Percentiles rank a stretch among this genome's conserved stretches.
phyloP scores from a whole-genome alignment of 2,329 filamentous ascomycete species.

The Verticillium nonalfalfae region DNA sequence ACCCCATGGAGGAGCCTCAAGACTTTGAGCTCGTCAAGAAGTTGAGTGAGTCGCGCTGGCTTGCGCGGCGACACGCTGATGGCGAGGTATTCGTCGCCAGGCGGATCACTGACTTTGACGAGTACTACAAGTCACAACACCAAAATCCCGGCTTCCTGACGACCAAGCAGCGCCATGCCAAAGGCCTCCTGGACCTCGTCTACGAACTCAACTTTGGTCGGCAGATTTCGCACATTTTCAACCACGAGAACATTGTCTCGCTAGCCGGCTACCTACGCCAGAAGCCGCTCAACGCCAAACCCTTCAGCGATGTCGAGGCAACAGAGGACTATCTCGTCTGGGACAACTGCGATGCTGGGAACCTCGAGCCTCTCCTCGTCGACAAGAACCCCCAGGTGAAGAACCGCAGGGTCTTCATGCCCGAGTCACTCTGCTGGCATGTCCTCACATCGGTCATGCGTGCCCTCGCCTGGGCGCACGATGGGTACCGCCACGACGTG shows the following conservation, averaged over 20 bases:
- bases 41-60: conserved; percentile 20
- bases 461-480: conserved; percentile 47
- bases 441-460: conserved; percentile 39
- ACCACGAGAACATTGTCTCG: conserved; percentile 43
- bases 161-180: conserved; percentile 12
- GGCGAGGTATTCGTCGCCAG: conserved; percentile 26
- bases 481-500: conserved; percentile 28
- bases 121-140: conserved; percentile 4
- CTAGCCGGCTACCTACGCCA: conserved; percentile 28
- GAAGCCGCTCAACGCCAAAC: conserved; percentile 9
- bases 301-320: conserved; percentile 8
- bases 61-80: conserved; percentile 22
- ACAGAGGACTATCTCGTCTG: conserved; percentile 33
- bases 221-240: conserved; percentile 30
- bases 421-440: conserved; percentile 51
- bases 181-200: conserved; percentile 19
- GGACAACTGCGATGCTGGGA: conserved; percentile 48
- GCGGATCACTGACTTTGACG: conserved; percentile 13
- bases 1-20: conserved; percentile 1
- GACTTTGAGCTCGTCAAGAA: conserved; percentile 22
- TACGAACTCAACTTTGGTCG: conserved; percentile 18
- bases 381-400: conserved; percentile 9
- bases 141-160: conserved; percentile 6
- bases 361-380: conserved; percentile 33
- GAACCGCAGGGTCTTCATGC: conserved; percentile 29